Evolutionary conservation across 2,329 filamentous ascomycete species (phyloP).

Genomic region (Colletotrichum liaoningense): DNA sequence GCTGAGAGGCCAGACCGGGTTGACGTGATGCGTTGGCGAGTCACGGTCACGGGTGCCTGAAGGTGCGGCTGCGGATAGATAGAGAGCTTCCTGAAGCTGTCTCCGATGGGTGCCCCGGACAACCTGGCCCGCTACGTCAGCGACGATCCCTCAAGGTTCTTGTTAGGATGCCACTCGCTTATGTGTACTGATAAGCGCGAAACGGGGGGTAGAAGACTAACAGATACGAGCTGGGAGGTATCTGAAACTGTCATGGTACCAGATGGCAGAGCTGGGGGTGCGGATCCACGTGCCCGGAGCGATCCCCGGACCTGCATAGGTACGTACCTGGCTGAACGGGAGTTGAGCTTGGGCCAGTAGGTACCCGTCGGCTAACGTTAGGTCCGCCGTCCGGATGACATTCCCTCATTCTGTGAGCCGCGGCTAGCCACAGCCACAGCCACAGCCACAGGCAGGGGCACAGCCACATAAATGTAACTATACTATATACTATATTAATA

Average conservation of each 20-base stretch:
- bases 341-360: slow-evolving; percentile 9
- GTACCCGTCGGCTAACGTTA: slow-evolving; percentile 11
- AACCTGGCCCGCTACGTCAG: slow-evolving; percentile 30
- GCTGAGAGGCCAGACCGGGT: not conserved
- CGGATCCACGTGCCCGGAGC: slow-evolving; percentile 19
- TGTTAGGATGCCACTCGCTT: not conserved
- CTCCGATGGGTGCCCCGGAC: slow-evolving; percentile 13
- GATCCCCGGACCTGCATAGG: slow-evolving; percentile 27
- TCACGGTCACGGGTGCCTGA: slow-evolving; percentile 30
- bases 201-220: not conserved
- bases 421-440: no score
- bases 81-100: slow-evolving; percentile 18
- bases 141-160: slow-evolving; percentile 23
- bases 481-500: no score
- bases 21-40: slow-evolving; percentile 15
- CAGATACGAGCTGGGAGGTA: not conserved
- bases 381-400: not conserved
- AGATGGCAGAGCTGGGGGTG: not conserved
- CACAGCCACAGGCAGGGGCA: not conserved
- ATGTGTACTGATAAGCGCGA: accelerated
- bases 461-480: no score
- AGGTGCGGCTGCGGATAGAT: not conserved
- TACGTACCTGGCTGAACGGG: no score
- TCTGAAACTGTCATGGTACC: slow-evolving; percentile 18
- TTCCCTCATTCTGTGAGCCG: not conserved